Base-by-base conservation (phyloP, 495 filamentous ascomycete genomes). In the Xylaria palmicola region DNA sequence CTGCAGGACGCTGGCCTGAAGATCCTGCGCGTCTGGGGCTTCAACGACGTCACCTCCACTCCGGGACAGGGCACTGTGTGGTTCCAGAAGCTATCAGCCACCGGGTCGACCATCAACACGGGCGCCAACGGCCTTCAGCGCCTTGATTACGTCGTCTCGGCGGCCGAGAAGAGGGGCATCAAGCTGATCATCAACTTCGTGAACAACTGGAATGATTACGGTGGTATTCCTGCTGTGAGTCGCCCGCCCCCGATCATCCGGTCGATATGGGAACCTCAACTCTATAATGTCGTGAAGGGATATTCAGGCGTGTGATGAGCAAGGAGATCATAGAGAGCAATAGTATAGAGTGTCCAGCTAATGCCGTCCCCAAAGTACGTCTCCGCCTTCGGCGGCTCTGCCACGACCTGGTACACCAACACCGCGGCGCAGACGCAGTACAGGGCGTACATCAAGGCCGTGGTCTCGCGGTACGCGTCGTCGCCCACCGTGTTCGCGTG, bases 21-120 rank as follows among this genome's bases (percentile, higher is more conserved):
- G 64, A 85, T 90, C 65, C 74, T 89, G 36, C 84, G 88, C 10
- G 78, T 88, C 55, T 90, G 89, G 88, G 88, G 86, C 0, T 91
- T 91, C 76, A 87, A 88, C 75, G 86, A 77, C 63, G 79, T 77
- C 15, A 75, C 68, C 17, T 51, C 56, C 39, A 71, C 62, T 48
- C 84, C 82, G 4, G 66, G 68, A 0, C 32, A 72, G 1, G 82
- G 80, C 9, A 80, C 75, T 6, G 81, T 86, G 15, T 88, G 81
- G 68, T 90, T 78, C 75, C 86, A 91, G 66, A 69, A 78, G 13
- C 81, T 86, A 56, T 74, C 76, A 0, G 70, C 80, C 12, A 75
- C 77, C 15, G 77, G 74, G 0, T 83, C 82, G 0, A 80, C 79
- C 19, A 88, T 90, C 74, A 89, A 90, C 74, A 88, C 84, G 1